Base-by-base conservation (phyloP, 2,329 filamentous ascomycete species). In the Neofusicoccum sp. region DNA sequence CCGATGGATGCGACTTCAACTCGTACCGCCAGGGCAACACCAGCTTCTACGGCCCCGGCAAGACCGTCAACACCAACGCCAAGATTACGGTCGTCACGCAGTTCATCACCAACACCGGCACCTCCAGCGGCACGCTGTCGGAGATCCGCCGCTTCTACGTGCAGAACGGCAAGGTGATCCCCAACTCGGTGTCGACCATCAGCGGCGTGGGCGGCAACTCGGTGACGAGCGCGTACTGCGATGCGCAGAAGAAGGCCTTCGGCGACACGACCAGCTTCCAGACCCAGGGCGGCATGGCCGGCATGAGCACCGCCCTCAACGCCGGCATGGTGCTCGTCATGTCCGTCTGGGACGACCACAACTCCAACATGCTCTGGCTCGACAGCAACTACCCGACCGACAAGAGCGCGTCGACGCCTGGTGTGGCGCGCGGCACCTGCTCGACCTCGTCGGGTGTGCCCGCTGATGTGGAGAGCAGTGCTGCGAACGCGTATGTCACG, bases 1-100 rank as follows among this genome's bases (percentile, higher is more conserved):
- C 82, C 53, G 84, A 87, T 66, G 86, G 86, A 41, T 89, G 86
- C 69, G 86, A 87, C 72, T 88, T 87, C 81, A 88, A 89, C 81
- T 71, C 81, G 40, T 88, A 81, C 80, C 84, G 85, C 68, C 77
- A 83, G 77, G 86, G 86, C 63, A 79, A 85, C 76, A 76, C 75
- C 60, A 74, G 69, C 69, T 88, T 86, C 78, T 88, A 83, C 75
- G 86, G 86, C 38, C 72, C 78, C 2, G 77, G 78, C 65, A 78
- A 78, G 70, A 73, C 68, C 38, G 66, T 76, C 51, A 72, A 76
- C 62, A 75, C 73, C 7, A 68, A 61, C 59, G 67, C 68, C 60
- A 65, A 67, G 36, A 70, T 76, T 62, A 75, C 73, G 48, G 79
- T 82, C 48, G 72, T 80, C 4, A 80, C 80, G 0, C 79, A 80